These are phyloP conservation scores for Lolium perenne DNA, from an alignment of 176 grass and related monocot species.

Conservation along the genomic window DNA sequence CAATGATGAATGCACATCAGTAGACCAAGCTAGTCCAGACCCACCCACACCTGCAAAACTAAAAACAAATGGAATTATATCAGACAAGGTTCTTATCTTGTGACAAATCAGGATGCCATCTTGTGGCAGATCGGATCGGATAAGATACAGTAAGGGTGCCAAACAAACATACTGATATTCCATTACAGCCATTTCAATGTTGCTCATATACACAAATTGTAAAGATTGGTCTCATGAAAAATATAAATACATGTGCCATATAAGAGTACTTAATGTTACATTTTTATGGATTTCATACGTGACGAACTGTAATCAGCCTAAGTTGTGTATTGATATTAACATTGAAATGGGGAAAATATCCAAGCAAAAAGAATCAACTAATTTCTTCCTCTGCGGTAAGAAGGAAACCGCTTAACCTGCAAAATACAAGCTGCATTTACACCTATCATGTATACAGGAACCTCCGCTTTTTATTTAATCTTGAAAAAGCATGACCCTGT, in stretches of 20 bases:
- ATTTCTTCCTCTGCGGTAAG: no score
- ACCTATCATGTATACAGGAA: no score
- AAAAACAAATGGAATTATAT: no score
- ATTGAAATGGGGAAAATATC: neutral
- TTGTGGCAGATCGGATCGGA: neutral
- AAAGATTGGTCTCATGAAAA: no score
- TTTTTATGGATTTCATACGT: neutral
- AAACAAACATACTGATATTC: neutral
- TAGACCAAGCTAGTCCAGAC: conserved; percentile 76
- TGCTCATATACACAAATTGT: neutral
- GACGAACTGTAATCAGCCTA: neutral
- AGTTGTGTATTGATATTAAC: conserved; percentile 5
- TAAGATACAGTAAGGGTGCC: neutral
- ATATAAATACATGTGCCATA: neutral
- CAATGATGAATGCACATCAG: conserved; percentile 72
- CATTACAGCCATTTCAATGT: neutral
- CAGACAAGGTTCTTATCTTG: neutral
- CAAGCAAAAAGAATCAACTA: no score
- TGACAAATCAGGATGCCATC: no score
- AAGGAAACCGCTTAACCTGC: no score
- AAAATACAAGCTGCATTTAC: no score
- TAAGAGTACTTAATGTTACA: neutral
- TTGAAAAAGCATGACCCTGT: no score
- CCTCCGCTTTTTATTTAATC: no score
- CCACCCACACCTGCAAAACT: conserved; percentile 67